phyloP scores from a whole-genome alignment of 108 stramenopile genomes.

The Aureococcus anophagefferens region DNA sequence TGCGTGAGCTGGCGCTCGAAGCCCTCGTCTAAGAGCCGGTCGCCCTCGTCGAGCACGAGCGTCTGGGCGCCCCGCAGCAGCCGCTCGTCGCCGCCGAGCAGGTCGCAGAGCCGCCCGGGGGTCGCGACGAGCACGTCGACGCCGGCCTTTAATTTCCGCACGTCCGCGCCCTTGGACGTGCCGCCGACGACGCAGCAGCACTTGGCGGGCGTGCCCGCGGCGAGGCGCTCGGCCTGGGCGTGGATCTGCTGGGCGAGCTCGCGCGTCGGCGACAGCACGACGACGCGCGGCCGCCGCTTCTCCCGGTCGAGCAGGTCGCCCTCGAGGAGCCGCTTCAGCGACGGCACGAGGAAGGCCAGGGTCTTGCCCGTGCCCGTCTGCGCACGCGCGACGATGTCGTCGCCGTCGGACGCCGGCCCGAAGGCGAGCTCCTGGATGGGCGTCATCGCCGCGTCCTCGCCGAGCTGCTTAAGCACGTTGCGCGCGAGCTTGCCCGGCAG shows the following conservation, averaged over 20 bases:
- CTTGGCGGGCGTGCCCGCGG: conserved; percentile 11
- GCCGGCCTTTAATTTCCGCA: conserved; percentile 26
- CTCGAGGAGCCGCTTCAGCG: conserved; percentile 8
- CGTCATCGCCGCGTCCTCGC: conserved; percentile 32
- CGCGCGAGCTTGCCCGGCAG: neutral
- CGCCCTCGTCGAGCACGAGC: conserved; percentile 43
- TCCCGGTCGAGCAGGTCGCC: neutral
- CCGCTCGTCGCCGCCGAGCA: conserved; percentile 34
- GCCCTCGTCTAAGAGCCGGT: conserved; percentile 44
- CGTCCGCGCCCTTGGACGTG: conserved; percentile 33
- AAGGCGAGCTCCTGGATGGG: conserved; percentile 84
- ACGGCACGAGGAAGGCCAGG: conserved; percentile 41
- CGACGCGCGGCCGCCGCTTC: conserved; percentile 30
- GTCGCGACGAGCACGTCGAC: conserved; percentile 33
- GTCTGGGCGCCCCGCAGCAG: conserved; percentile 19
- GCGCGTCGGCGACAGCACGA: conserved; percentile 47
- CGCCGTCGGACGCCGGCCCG: conserved; percentile 49
- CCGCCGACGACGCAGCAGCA: conserved; percentile 37
- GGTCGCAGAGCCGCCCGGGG: conserved; percentile 44
- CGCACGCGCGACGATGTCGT: conserved; percentile 44
- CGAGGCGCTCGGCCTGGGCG: conserved; percentile 27
- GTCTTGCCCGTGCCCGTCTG: conserved; percentile 55
- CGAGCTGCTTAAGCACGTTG: neutral
- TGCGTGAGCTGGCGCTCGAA: conserved; percentile 26
- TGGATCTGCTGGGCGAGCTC: conserved; percentile 47